Conservation (phyloP, 306 rosid genomes). For the Glycine tomentella region DNA sequence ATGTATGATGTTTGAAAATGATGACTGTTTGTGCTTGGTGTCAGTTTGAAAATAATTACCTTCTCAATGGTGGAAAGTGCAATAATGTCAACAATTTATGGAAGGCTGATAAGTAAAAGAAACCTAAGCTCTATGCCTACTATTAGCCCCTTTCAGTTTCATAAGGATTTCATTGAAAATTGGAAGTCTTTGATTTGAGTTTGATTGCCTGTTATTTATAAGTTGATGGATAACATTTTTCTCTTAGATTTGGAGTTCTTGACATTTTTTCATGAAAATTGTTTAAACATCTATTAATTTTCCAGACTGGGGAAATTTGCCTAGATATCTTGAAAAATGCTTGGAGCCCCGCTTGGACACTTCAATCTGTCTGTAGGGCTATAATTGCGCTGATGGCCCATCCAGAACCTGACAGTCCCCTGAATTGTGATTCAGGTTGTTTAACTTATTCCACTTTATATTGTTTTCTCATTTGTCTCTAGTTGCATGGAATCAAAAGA, state of each 20-base stretch:
- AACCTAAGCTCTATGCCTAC: constrained; percentile 21
- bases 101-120: constrained; percentile 27
- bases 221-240: neutral
- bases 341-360: constrained; percentile 99
- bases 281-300: constrained; percentile 26
- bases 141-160: constrained; percentile 22
- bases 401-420: constrained; percentile 97
- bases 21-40: constrained; percentile 21
- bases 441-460: constrained; percentile 25
- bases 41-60: neutral
- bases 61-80: constrained; percentile 20
- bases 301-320: constrained; percentile 98
- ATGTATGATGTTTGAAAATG: constrained; percentile 2
- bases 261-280: constrained; percentile 6
- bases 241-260: constrained; percentile 26
- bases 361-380: constrained; percentile 98
- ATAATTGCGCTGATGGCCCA: constrained; percentile 99
- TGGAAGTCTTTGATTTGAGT: neutral
- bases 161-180: neutral
- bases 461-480: constrained; percentile 13
- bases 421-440: constrained; percentile 95
- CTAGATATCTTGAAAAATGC: constrained; percentile 97
- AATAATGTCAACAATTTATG: neutral
- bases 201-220: constrained; percentile 21
- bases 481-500: neutral